A percentile compares a stretch with the other conserved stretches of the same genome.
Conservation (phyloP, 768 basidiomycete genomes). For the Mycena alexandri region DNA sequence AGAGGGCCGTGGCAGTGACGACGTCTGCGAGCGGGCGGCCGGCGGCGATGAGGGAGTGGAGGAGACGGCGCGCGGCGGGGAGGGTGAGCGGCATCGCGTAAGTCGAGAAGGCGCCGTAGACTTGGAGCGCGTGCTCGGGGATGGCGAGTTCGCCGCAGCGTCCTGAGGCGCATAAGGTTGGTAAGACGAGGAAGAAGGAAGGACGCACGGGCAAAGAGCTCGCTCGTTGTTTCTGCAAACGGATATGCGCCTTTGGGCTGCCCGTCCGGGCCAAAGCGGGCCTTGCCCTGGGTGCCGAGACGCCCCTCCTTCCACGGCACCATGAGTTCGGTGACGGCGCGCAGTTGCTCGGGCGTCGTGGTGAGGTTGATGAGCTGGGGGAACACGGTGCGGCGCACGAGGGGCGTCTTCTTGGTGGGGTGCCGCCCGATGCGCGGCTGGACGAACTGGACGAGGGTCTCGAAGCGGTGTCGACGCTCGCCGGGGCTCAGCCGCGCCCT, state of each 20-base stretch:
- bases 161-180: slow-evolving; percentile 3
- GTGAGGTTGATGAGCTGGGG: slow-evolving; percentile 35
- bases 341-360: slow-evolving; percentile 24
- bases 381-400: slow-evolving; percentile 29
- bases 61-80: slow-evolving; percentile 33
- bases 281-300: slow-evolving; percentile 34
- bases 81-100: slow-evolving; percentile 34
- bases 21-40: slow-evolving; percentile 28
- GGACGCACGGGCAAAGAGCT: slow-evolving; percentile 34
- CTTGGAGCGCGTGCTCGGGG: slow-evolving; percentile 34
- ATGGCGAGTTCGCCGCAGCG: slow-evolving; percentile 31
- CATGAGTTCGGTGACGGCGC: slow-evolving; percentile 33
- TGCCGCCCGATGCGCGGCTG: slow-evolving; percentile 33
- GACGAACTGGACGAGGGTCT: slow-evolving; percentile 26
- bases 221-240: slow-evolving; percentile 31
- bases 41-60: slow-evolving; percentile 23
- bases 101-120: slow-evolving; percentile 27
- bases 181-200: neutral
- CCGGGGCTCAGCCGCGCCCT: slow-evolving; percentile 7
- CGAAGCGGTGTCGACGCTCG: slow-evolving; percentile 20
- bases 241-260: slow-evolving; percentile 30
- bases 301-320: slow-evolving; percentile 36
- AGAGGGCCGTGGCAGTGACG: slow-evolving; percentile 30
- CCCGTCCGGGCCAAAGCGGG: slow-evolving; percentile 28
- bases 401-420: slow-evolving; percentile 28